Conservation (phyloP, 176 grass and related monocot species). For the Poa pratensis region DNA sequence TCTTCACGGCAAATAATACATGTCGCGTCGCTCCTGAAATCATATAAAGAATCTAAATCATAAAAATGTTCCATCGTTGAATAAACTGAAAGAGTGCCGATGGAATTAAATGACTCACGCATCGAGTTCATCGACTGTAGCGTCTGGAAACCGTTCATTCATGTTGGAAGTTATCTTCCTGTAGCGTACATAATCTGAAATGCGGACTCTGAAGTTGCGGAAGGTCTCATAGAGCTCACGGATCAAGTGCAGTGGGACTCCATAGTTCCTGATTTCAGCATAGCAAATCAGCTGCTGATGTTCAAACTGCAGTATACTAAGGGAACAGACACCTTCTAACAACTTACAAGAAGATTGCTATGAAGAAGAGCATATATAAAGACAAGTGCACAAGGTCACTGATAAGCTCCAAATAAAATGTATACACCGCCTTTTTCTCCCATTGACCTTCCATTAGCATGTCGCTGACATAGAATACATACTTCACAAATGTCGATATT, state of each 20-base stretch:
- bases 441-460: constrained; percentile 97
- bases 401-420: constrained; percentile 94
- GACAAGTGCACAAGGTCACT: constrained; percentile 96
- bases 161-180: constrained; percentile 98
- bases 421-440: constrained; percentile 97
- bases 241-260: constrained; percentile 93
- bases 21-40: constrained; percentile 83
- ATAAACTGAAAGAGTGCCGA: constrained; percentile 4
- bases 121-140: constrained; percentile 80
- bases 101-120: constrained; percentile 56
- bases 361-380: constrained; percentile 96
- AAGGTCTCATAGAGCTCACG: constrained; percentile 97
- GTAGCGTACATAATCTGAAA: constrained; percentile 89
- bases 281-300: background rate
- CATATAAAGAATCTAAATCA: background rate
- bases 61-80: background rate
- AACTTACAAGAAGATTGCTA: constrained; percentile 95
- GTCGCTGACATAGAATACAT: constrained; percentile 94
- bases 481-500: constrained; percentile 84
- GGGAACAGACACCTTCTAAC: constrained; percentile 14
- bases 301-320: constrained; percentile 18
- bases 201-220: constrained; percentile 81
- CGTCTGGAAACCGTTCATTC: constrained; percentile 95
- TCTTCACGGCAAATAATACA: constrained; percentile 99
- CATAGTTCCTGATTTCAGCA: constrained; percentile 85